Evolutionary conservation across 495 filamentous ascomycete genomes (phyloP).

Genomic region (Pyrenula massariospora): DNA sequence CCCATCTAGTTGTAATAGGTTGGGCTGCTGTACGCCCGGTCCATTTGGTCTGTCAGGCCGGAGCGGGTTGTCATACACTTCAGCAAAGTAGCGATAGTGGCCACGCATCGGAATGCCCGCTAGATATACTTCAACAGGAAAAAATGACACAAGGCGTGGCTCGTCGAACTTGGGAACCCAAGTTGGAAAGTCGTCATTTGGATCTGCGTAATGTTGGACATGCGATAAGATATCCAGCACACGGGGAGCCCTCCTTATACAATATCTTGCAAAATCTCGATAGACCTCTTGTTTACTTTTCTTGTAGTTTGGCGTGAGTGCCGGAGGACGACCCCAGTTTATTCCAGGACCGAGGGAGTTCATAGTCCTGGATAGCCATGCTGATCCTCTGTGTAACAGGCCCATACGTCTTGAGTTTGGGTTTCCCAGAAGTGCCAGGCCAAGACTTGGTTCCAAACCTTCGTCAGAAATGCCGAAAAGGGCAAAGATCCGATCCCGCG

Average conservation of each 20-base stretch:
- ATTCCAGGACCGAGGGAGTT: neutral
- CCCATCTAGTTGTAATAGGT: neutral
- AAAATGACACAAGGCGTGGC: neutral
- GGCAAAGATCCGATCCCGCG: constrained; percentile 4
- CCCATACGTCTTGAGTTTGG: neutral
- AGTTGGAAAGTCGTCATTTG: neutral
- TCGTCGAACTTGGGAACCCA: neutral
- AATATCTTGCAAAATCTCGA: neutral
- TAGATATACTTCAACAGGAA: neutral
- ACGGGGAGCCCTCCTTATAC: neutral
- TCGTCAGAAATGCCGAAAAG: constrained; percentile 3
- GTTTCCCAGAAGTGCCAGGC: neutral
- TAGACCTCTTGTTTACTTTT: neutral
- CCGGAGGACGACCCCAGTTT: neutral
- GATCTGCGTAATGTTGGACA: neutral
- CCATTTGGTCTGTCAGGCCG: neutral
- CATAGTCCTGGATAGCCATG: neutral
- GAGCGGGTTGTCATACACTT: neutral
- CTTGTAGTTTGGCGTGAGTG: neutral
- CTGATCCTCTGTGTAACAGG: neutral
- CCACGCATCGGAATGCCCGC: neutral
- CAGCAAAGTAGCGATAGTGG: neutral
- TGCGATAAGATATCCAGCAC: neutral
- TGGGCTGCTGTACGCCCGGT: neutral
- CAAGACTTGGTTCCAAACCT: neutral